Evolutionary conservation across 2,329 filamentous ascomycete genomes (phyloP).

Genomic region (Venturia asperata): DNA sequence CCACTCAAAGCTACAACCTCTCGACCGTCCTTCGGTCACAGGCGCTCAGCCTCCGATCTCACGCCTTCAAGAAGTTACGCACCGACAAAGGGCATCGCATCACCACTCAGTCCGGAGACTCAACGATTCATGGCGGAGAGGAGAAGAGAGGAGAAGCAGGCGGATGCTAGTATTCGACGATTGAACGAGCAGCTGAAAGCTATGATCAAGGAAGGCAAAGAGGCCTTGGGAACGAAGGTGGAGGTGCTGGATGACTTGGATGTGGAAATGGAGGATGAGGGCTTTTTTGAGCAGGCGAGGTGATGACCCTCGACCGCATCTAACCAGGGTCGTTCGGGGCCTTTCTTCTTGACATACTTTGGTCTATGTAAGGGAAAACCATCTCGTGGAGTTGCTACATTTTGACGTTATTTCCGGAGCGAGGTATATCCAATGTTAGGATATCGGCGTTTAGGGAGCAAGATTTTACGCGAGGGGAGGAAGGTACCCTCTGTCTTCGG

Average conservation of each 20-base stretch:
- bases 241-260: conserved; percentile 25
- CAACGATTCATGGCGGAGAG: conserved; percentile 66
- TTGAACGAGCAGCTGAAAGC: conserved; percentile 73
- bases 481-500: no score
- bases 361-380: neutral
- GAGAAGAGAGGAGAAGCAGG: conserved; percentile 65
- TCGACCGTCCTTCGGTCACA: conserved; percentile 10
- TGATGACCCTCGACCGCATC: neutral
- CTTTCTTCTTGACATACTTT: neutral
- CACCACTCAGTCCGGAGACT: conserved; percentile 51
- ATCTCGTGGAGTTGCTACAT: no score
- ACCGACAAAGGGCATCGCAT: neutral
- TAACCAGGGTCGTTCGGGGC: no score
- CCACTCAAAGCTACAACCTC: neutral
- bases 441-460: no score
- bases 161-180: conserved; percentile 69
- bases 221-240: conserved; percentile 60
- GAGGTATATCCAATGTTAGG: no score
- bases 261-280: conserved; percentile 19
- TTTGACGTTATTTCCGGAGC: no score
- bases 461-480: no score
- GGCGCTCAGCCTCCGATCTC: conserved; percentile 18
- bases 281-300: conserved; percentile 16
- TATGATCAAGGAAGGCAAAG: conserved; percentile 83
- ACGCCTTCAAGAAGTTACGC: conserved; percentile 6